Base-by-base conservation (phyloP, 106 monocot species). In the Allium cepa region DNA sequence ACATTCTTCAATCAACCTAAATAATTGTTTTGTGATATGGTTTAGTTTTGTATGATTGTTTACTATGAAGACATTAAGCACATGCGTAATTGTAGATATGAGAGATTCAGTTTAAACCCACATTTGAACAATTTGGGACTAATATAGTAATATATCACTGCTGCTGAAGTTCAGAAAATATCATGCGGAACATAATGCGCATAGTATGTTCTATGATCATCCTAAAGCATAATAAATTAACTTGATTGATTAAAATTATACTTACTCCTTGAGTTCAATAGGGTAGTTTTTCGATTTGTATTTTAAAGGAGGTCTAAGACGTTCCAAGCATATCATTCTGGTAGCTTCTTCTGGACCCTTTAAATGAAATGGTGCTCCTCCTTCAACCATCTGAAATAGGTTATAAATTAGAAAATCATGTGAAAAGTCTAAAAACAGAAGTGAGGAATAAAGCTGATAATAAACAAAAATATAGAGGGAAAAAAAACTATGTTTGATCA, bases 241-340 rank as follows among this genome's bases (percentile, higher is more conserved):
- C 36, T 53, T 46, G 8, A 15, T 13, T 69, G 50, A 12, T 13
- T 71, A 56, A 52, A 9, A 62, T 8, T 36, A 8, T 66, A 78
- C 84, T 81, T 76, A 93, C 93, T 88, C 93, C 60, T 82, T 86
- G 48, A 89, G 75, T 50, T 93, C 88, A 71, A 61, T 47, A 75
- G 88, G 85, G 73, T 82, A 82, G 56, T 67, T 75, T 74, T 84
- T 94, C 52, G 73, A 78, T 79, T 81, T 90, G 63, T 74, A 70
- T 78, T 87, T 94, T 50, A 94, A 73, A 26, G 77, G 70, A 45
- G 94, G 94, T 47, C 94, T 75, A 59, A 53, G 71, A 47, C 88
- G 80, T 47, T 94, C 84, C 7, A 87, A 26, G 53, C 90, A 90
- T 49, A 90, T 84, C 71, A 82, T 68, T 48, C 60, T 80, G 0